Conservation (phyloP, 1,139 yeast species). For the Kodamaea plutei region DNA sequence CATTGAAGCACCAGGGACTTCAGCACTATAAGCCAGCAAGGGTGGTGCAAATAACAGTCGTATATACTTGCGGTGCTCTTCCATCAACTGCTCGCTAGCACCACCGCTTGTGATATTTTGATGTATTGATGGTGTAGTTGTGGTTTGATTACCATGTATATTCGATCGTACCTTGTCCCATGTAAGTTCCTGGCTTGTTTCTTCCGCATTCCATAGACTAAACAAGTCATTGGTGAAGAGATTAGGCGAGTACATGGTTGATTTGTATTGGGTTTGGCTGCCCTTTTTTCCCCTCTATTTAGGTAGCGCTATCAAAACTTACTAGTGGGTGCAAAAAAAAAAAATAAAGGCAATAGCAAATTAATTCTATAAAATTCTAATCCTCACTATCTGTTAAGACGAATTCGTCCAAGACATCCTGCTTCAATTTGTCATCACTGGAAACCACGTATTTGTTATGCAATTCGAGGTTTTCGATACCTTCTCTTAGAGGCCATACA, state of each 20-base stretch:
- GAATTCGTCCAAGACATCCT: constrained; percentile 43
- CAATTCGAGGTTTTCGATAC: constrained; percentile 21
- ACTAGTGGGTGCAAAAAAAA: too few species aligned
- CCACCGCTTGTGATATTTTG: constrained; percentile 6
- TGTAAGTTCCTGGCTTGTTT: constrained; percentile 5
- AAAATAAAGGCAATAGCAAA: too few species aligned
- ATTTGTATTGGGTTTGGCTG: too few species aligned
- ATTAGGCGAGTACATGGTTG: constrained; percentile 44
- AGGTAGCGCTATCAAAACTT: too few species aligned
- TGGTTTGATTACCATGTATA: constrained; percentile 6
- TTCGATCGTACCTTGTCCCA: constrained; percentile 8
- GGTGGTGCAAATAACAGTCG: constrained; percentile 45
- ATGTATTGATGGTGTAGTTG: constrained; percentile 5
- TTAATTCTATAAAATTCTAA: too few species aligned
- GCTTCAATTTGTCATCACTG: constrained; percentile 6
- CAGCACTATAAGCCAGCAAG: constrained; percentile 49
- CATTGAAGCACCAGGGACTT: constrained; percentile 44
- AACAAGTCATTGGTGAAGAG: constrained; percentile 42
- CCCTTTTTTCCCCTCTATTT: too few species aligned
- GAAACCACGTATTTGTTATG: constrained; percentile 8
- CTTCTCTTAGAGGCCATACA: constrained; percentile 49
- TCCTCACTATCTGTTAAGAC: constrained; percentile 41
- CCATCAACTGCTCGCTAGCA: constrained; percentile 12
- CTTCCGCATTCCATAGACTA: constrained; percentile 31
- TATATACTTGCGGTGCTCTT: constrained; percentile 18